Evolutionary conservation across 306 rosid genomes (phyloP).

Genomic region (Rosa chinensis): DNA sequence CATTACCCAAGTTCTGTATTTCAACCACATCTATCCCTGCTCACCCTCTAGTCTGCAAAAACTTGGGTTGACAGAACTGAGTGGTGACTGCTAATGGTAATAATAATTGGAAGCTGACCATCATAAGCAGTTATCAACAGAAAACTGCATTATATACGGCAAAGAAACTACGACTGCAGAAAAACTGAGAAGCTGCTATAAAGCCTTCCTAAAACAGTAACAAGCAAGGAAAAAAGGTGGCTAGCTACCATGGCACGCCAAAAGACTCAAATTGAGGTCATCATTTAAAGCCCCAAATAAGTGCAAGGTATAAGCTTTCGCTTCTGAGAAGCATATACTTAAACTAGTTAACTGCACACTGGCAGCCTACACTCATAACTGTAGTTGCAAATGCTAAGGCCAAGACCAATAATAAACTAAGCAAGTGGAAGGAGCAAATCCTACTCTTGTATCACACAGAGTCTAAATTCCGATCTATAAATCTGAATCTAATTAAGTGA

Average conservation of each 20-base stretch:
- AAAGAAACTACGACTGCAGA: background rate
- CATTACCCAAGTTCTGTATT: background rate
- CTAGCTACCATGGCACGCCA: background rate
- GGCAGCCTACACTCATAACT: no score
- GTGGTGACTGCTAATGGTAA: background rate
- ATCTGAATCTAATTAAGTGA: no score
- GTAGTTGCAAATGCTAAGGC: no score
- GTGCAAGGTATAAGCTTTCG: background rate
- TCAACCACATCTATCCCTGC: no score
- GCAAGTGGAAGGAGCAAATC: no score
- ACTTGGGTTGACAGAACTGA: background rate
- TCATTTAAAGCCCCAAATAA: background rate
- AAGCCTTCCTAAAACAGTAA: background rate
- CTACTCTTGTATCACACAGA: no score
- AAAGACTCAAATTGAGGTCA: background rate
- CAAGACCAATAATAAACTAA: no score
- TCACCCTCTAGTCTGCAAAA: background rate
- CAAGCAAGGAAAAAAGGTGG: background rate
- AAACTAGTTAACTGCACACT: background rate
- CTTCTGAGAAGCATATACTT: background rate
- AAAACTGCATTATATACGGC: background rate
- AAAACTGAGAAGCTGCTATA: background rate
- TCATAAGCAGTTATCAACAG: conserved; percentile 23
- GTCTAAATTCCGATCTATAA: no score
- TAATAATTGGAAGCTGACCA: background rate